phyloP scores from a whole-genome alignment of 345 rosid genomes.

The Corchorus olitorius region DNA sequence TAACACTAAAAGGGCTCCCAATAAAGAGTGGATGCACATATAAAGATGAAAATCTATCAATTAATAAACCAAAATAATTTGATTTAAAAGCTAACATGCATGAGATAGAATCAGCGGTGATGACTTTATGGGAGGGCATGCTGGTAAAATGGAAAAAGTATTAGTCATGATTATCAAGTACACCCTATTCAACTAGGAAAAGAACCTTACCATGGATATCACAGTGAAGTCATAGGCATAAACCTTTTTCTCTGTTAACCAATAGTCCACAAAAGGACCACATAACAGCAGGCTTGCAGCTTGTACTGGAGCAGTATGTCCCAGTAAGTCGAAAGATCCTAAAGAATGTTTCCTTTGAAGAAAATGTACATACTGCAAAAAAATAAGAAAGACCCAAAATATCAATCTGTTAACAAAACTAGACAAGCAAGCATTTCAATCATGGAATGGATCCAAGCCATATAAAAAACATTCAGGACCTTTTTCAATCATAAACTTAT shows the following conservation, averaged over 20 bases:
- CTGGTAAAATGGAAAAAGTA: not conserved
- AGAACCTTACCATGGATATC: conserved; percentile 61
- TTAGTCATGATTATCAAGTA: not conserved
- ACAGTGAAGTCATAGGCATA: conserved; percentile 62
- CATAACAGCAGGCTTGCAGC: conserved; percentile 77
- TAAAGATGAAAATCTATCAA: not conserved
- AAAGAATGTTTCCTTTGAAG: conserved; percentile 88
- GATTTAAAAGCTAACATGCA: not conserved
- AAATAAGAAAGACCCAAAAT: conserved; percentile 7
- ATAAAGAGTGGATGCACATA: not conserved
- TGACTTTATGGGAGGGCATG: conserved; percentile 4
- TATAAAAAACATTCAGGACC: not conserved
- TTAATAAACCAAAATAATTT: not conserved
- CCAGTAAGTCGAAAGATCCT: conserved; percentile 88
- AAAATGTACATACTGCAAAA: conserved; percentile 85
- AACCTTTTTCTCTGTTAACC: conserved; percentile 80
- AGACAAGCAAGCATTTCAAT: not conserved
- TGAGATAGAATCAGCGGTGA: not conserved
- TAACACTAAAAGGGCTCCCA: not conserved
- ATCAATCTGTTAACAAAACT: not conserved
- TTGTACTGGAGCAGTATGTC: conserved; percentile 97
- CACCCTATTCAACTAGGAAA: not conserved
- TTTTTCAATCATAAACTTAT: not conserved
- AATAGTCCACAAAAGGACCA: conserved; percentile 91
- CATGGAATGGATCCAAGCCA: conserved; percentile 3